Conservation (phyloP, 2,329 filamentous ascomycete species). For the Stenocarpella maydis region DNA sequence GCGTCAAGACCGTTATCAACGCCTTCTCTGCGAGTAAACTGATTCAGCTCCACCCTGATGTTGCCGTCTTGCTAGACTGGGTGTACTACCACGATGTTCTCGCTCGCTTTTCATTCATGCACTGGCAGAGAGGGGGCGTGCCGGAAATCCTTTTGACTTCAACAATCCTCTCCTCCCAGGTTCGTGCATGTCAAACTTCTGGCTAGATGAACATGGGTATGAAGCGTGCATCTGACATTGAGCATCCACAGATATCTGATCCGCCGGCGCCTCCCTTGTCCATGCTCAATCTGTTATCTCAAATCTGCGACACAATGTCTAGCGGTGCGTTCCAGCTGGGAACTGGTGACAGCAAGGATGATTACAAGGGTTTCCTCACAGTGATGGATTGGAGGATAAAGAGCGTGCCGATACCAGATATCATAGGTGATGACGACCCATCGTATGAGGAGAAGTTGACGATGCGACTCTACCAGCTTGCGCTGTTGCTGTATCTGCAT, state of each 20-base stretch:
- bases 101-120: slow-evolving; percentile 10
- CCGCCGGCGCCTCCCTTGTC: background rate
- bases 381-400: slow-evolving; percentile 1
- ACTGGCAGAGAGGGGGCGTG: no score
- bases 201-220: no score
- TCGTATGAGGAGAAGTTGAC: no score
- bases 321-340: background rate
- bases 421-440: no score
- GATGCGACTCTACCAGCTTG: no score
- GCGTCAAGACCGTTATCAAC: background rate
- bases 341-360: background rate
- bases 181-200: no score
- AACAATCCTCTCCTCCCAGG: no score
- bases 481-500: no score
- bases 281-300: background rate
- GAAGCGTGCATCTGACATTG: no score
- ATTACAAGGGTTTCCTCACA: background rate
- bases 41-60: background rate
- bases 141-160: no score
- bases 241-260: no score
- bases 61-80: slow-evolving; percentile 18
- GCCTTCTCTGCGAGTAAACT: background rate
- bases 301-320: background rate
- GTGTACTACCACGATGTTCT: slow-evolving; percentile 26
- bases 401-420: background rate